Base-by-base conservation (phyloP, 371 early-diverging fungal species). In the Mortierella sp. region DNA sequence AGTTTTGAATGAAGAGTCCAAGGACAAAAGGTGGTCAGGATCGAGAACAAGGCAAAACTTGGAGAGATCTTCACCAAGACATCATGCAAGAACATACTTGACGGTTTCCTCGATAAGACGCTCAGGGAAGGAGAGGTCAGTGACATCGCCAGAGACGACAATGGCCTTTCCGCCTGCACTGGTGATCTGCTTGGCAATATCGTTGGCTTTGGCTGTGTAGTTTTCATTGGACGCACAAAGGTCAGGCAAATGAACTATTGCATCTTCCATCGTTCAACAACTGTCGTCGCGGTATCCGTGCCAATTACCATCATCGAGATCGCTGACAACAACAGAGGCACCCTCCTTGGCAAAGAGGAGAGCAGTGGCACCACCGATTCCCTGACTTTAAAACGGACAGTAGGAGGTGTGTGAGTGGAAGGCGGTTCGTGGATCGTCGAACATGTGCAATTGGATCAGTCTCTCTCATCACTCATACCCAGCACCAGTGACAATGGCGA, bases 401-500 rank as follows among this genome's bases (percentile, higher is more conserved):
- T 7, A 41, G 6, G 24, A 51, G 14, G 14, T n/a, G n/a, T n/a
- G n/a, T n/a, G n/a, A n/a, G n/a, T n/a, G n/a, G n/a, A n/a, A n/a
- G n/a, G n/a, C n/a, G n/a, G n/a, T n/a, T n/a, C n/a, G n/a, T n/a
- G n/a, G n/a, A n/a, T n/a, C n/a, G n/a, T n/a, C n/a, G n/a, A n/a
- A n/a, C n/a, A n/a, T n/a, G n/a, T n/a, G n/a, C n/a, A n/a, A n/a
- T n/a, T n/a, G n/a, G n/a, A n/a, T n/a, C n/a, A n/a, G n/a, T n/a
- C n/a, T n/a, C n/a, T n/a, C n/a, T n/a, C n/a, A n/a, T n/a, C n/a
- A n/a, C n/a, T 22, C 28, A 29, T 83, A 90, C 92, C 90, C 91
- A 63, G 91, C 89, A 54, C 93, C 93, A 51, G 93, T 93, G 71
- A 93, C 86, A 46, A 93, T 83, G 57, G 92, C 93, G 24, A 93